Evolutionary conservation across 805 yeast species (phyloP).

Genomic region (Candida mattraensis): DNA sequence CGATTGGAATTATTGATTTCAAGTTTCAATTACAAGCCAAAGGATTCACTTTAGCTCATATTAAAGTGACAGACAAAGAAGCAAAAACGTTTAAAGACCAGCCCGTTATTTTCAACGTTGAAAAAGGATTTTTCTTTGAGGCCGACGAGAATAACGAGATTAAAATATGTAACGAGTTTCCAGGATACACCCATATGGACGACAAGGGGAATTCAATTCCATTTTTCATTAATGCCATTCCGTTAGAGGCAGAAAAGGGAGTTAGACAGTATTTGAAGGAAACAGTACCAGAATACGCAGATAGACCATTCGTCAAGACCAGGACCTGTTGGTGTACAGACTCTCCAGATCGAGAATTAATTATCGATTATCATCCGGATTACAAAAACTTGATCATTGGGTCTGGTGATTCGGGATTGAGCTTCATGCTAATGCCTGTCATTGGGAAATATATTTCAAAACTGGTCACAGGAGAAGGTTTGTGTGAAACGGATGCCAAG

Average conservation of each 20-base stretch:
- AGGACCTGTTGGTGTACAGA: constrained; percentile 43
- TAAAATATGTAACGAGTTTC: constrained; percentile 43
- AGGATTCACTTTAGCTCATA: constrained; percentile 42
- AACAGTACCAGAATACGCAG: constrained; percentile 43
- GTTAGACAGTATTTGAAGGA: constrained; percentile 34
- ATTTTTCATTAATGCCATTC: constrained; percentile 33
- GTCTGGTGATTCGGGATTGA: constrained; percentile 50
- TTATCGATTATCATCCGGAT: constrained; percentile 40
- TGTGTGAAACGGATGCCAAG: constrained; percentile 17
- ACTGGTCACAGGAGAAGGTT: constrained; percentile 32
- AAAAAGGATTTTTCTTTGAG: constrained; percentile 48
- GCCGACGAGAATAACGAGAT: constrained; percentile 41
- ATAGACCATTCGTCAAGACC: constrained; percentile 33
- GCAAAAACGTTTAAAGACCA: constrained; percentile 35
- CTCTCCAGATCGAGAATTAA: constrained; percentile 39
- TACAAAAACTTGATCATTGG: constrained; percentile 37
- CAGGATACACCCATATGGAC: constrained; percentile 23
- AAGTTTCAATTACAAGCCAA: constrained; percentile 36
- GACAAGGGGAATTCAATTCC: constrained; percentile 39
- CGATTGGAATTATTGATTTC: constrained; percentile 38
- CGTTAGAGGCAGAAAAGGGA: constrained; percentile 33
- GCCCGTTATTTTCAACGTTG: constrained; percentile 47
- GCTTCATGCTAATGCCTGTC: constrained; percentile 45
- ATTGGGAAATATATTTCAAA: constrained; percentile 42
- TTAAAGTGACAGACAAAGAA: constrained; percentile 37